Base-by-base conservation (phyloP, 805 yeast species). In the Ogataea wickerhamii region DNA sequence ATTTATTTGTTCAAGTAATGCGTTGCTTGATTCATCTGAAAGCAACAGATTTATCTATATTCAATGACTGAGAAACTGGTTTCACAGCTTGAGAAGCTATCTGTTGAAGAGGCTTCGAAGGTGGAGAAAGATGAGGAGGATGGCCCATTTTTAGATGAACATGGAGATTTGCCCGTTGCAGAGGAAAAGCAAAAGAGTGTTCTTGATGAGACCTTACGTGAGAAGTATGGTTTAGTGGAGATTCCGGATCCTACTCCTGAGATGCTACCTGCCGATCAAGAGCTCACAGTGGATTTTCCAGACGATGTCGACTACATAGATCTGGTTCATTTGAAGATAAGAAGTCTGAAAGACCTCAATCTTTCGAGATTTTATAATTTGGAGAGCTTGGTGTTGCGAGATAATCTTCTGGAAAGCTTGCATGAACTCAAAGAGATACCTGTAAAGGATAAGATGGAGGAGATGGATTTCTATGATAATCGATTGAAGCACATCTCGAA, bases 391-490 rank as follows among this genome's bases (percentile, higher is more conserved):
- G 82, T 88, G 44, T 67, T 93, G 42, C 75, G 98, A 56, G 95
- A 88, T 54, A 93, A 93, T 60, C 66, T 87, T 47, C 67, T 93
- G 27, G 80, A 83, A 20, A 74, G 82, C n/a, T 70, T 89, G 26
- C 73, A 78, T 30, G 88, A 79, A 7, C 65, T 91, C 14, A 88
- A 88, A 41, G 66, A 64, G 10, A 53, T 83, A 7, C 43, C 36
- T 3, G 76, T 77, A 13, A 68, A 63, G 27, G 76, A 71, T 2
- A 68, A 70, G 0, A 51, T 93, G 49, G 84, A 76, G 47, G 93
- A 87, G 43, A 64, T 93, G 41, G 98, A 93, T 60, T 69, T 89
- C 22, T 93, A 93, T 58, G 98, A 93, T 62, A 93, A 93, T 62
- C 68, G 95, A 51, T 83, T 93, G 52, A 79, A 81, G 47, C 96